Evolutionary conservation across 345 rosid species (phyloP), one percentile per base, ranked within the genome.

Genomic region (Gossypium raimondii): DNA sequence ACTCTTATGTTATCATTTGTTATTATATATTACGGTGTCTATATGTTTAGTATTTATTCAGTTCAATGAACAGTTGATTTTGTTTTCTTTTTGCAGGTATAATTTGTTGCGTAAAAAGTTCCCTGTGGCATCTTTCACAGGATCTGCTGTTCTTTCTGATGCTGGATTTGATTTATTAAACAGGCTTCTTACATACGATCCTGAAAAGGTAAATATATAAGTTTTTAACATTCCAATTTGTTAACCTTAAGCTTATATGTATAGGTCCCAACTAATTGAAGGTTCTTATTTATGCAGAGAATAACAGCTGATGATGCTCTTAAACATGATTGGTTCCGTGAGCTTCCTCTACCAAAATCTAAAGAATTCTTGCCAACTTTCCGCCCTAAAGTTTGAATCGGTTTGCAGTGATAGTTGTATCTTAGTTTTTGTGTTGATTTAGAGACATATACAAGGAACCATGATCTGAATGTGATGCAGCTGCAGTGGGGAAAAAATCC

Each of bases 81-180:
- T 57, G 29, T 57, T 72, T 78, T 29, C 77, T 16, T 74, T 7
- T 12, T 79, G 12, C 89, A 92, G 97, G 82, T 82, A 83, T 79
- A 94, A 90, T 81, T 43, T 81, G 77, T 78, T 94, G 82, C 89
- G 97, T 5, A 90, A 83, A 83, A 92, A 86, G 83, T 94, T 92
- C 78, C 98, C 97, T 57, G 90, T 86, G 5, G 63, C 87, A 58
- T 87, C 93, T 75, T 92, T 92, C 77, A 89, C 81, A 1, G 97
- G 93, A 59, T 84, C 89, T 58, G 83, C 90, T 2, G 86, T 84
- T 74, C 97, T 94, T 29, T 92, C 97, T 17, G 98, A 90, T 72
- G 76, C 76, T 13, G 98, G 98, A 63, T 92, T 88, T 52, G 98
- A 94, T 83, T 81, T 94, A 77, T 72, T 94, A 75, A 92, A 81